Evolutionary conservation across 805 yeast species (phyloP), one percentile per base, ranked within the genome.

Genomic region (Saccharomycopsis babjevae): DNA sequence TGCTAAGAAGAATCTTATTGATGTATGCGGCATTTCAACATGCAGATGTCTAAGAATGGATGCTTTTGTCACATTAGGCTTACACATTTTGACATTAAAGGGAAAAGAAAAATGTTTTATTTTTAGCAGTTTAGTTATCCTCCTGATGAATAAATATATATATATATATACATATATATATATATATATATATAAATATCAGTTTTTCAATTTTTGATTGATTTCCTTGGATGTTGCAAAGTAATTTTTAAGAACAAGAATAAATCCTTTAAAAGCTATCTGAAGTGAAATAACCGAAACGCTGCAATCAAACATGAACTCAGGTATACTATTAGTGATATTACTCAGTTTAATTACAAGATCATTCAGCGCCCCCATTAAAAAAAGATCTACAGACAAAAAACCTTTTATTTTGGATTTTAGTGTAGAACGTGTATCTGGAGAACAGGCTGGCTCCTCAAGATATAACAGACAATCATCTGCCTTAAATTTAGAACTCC

Each of bases 401-500:
- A 22, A 46, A 25, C 52, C 52, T 5, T 46, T 46, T 25, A 46
- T 46, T 25, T 46, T 46, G 6, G 52, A 46, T 22, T 46, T 46
- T 15, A 46, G 32, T 46, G 52, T 46, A 3, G 52, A 46, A 13
- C 30, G 52, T 20, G 52, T 46, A 13, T 46, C 52, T 46, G 52
- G 32, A 15, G 32, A 46, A 13, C 25, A 20, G 8, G 52, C 52
- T 1, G 32, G 30, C 7, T 46, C 52, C 52, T 46, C 32, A 22
- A 25, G 52, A 13, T 22, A 20, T n/a, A 46, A 46, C 52, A 46
- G 32, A 16, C 52, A 46, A 25, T 52, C 57, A 13, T 36, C 56
- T 5, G 57, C 39, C 11, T 16, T 58, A 7, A 52, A n/a, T 30
- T 28, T 58, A 36, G 39, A 25, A 5, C 63, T 80, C 22, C 66